phyloP scores from a whole-genome alignment of 257 asterid genomes.

The Verbascum thapsus region DNA sequence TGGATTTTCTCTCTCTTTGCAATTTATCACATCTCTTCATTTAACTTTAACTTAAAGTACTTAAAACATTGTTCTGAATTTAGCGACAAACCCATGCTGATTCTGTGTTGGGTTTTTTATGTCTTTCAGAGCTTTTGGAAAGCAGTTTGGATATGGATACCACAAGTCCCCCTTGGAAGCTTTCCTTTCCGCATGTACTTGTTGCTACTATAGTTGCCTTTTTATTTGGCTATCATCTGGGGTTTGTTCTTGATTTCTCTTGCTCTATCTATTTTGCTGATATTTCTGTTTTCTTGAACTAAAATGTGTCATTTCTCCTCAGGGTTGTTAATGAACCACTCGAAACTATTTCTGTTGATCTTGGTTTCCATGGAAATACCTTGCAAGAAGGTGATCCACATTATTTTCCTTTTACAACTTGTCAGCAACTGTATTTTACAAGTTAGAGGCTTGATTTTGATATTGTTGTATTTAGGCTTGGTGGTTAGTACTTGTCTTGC shows the following conservation, averaged over 20 bases:
- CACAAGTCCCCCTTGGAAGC: slow-evolving; percentile 81
- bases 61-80: slow-evolving; percentile 4
- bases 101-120: slow-evolving; percentile 11
- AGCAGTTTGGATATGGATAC: slow-evolving; percentile 45
- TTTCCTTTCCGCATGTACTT: slow-evolving; percentile 79
- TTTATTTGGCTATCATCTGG: slow-evolving; percentile 94
- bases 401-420: slow-evolving; percentile 10
- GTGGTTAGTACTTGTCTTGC: slow-evolving; percentile 90
- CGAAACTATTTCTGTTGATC: slow-evolving; percentile 83
- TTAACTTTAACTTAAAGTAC: background rate
- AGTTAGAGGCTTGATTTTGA: slow-evolving; percentile 21
- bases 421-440: slow-evolving; percentile 6
- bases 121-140: slow-evolving; percentile 50
- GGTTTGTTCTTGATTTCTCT: slow-evolving; percentile 53
- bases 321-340: slow-evolving; percentile 97
- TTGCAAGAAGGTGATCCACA: slow-evolving; percentile 64
- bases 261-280: background rate
- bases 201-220: slow-evolving; percentile 77
- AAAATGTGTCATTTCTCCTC: slow-evolving; percentile 27
- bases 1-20: background rate
- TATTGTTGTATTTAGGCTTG: slow-evolving; percentile 52
- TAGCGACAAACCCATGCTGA: slow-evolving; percentile 13
- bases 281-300: background rate
- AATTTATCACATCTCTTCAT: background rate
- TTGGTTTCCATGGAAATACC: slow-evolving; percentile 83